A percentile compares a stretch with the other conserved stretches of the same genome.
phyloP scores from a whole-genome alignment of 495 filamentous ascomycete species.

The Talaromyces ruber region DNA sequence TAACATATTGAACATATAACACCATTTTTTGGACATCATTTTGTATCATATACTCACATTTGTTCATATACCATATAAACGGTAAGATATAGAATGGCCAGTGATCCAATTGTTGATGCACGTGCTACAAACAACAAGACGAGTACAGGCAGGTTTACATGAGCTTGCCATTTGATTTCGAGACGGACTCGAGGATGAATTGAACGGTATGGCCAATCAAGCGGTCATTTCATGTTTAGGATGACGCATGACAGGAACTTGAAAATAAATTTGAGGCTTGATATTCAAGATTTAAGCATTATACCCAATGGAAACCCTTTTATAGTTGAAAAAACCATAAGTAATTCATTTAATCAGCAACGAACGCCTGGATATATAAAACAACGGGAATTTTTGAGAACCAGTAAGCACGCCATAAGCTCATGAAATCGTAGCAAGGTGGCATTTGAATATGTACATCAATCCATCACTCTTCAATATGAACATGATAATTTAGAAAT shows the following conservation, averaged over 20 bases:
- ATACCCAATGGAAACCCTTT: too few species aligned
- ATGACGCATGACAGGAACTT: not conserved
- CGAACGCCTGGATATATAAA: not conserved
- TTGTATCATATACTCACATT: not conserved
- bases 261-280: not conserved
- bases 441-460: not conserved
- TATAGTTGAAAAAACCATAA: not conserved
- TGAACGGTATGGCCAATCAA: too few species aligned
- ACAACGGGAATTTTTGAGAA: not conserved
- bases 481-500: not conserved
- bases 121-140: not conserved
- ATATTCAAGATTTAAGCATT: too few species aligned
- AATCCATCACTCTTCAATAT: not conserved
- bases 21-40: not conserved
- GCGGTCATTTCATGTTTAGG: not conserved
- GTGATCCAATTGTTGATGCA: too few species aligned
- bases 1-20: not conserved
- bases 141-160: not conserved
- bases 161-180: not conserved
- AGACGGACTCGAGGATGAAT: not conserved
- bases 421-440: not conserved
- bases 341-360: not conserved
- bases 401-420: not conserved
- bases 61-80: not conserved
- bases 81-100: not conserved